Conservation (phyloP, 208 protist genomes). For the Acanthamoeba healyi region DNA sequence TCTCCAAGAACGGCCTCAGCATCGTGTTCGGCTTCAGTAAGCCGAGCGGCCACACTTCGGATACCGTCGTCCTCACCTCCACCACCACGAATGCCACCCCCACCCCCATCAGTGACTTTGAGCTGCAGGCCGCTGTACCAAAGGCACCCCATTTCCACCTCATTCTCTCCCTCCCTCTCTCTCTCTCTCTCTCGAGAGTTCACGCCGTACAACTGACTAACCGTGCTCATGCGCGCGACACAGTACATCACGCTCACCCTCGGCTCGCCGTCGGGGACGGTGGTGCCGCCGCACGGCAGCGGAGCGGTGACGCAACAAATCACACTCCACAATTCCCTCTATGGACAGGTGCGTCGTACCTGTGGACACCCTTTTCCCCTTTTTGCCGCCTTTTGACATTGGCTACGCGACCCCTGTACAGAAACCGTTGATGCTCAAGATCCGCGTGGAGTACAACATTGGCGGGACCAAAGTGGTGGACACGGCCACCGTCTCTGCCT, state of each 20-base stretch:
- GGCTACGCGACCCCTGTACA: neutral
- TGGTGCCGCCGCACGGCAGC: conserved; percentile 10
- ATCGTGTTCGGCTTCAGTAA: conserved; percentile 71
- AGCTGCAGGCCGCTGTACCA: conserved; percentile 70
- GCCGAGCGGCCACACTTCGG: neutral
- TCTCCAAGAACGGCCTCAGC: conserved; percentile 50
- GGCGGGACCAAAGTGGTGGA: conserved; percentile 54
- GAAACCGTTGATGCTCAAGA: conserved; percentile 76
- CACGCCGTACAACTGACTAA: neutral
- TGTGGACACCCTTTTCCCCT: neutral
- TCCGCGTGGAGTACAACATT: conserved; percentile 64
- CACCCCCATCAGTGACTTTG: conserved; percentile 39
- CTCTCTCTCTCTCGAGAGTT: no score
- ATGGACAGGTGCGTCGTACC: conserved; percentile 30
- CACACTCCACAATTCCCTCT: conserved; percentile 8
- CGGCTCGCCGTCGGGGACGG: conserved; percentile 3
- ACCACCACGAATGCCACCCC: conserved; percentile 45
- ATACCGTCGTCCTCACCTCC: conserved; percentile 23
- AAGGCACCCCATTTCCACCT: neutral
- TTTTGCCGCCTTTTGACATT: neutral
- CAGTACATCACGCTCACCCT: conserved; percentile 62
- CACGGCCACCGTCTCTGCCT: conserved; percentile 47
- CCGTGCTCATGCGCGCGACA: neutral
- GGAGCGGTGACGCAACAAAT: conserved; percentile 43
- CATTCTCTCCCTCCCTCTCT: no score